A percentile compares a stretch with the other conserved stretches of the same genome.
Evolutionary conservation across 163 green algal species (phyloP).

Genomic region (Chlamydomonas reinhardtii): DNA sequence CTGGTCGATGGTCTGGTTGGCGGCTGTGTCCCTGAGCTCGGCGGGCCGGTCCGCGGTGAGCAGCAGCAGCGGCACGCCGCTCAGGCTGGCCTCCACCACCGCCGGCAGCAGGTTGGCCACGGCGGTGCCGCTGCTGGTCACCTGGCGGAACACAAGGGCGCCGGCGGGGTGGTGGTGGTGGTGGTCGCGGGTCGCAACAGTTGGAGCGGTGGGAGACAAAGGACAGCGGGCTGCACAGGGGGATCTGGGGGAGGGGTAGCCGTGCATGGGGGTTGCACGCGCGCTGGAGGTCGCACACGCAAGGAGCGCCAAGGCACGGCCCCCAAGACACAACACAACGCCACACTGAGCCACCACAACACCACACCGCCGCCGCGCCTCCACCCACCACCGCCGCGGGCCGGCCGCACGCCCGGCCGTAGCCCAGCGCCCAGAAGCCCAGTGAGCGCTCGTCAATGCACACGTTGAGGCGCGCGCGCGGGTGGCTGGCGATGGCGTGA

Average conservation of each 20-base stretch:
- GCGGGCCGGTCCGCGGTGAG: constrained; percentile 94
- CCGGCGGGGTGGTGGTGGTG: too few relatives aligned
- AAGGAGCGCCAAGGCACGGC: too few relatives aligned
- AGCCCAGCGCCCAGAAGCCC: constrained; percentile 95
- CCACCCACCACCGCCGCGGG: constrained; percentile 28
- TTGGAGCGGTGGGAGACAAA: too few relatives aligned
- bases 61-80: constrained; percentile 90
- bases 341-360: too few relatives aligned
- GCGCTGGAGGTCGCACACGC: too few relatives aligned
- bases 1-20: constrained; percentile 99
- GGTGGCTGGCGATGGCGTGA: constrained; percentile 87
- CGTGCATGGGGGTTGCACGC: too few relatives aligned
- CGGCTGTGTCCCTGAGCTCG: constrained; percentile 92
- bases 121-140: constrained; percentile 88
- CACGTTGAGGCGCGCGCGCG: constrained; percentile 77
- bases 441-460: constrained; percentile 98
- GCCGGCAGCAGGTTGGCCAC: constrained; percentile 97
- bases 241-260: too few relatives aligned
- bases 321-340: too few relatives aligned
- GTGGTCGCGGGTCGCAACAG: too few relatives aligned
- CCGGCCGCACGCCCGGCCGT: constrained; percentile 61
- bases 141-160: too few relatives aligned
- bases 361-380: too few relatives aligned
- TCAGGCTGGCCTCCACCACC: constrained; percentile 88
- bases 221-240: too few relatives aligned